phyloP scores from a whole-genome alignment of 306 rosid genomes.

The Myrica gale region DNA sequence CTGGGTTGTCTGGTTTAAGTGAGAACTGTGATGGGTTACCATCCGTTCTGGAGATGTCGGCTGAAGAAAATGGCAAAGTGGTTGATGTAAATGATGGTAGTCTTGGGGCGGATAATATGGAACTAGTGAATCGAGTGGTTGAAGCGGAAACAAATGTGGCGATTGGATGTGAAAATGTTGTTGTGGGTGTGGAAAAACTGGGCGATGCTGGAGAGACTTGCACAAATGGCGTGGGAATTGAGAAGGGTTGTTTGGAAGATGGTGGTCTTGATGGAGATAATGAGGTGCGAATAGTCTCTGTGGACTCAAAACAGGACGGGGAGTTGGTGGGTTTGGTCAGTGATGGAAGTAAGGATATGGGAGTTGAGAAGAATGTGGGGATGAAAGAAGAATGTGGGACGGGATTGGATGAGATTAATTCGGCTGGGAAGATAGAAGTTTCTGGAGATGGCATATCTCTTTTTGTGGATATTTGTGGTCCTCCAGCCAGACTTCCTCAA shows the following conservation, averaged over 20 bases:
- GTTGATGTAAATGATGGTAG: slow-evolving; percentile 17
- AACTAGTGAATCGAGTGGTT: slow-evolving; percentile 8
- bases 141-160: slow-evolving; percentile 6
- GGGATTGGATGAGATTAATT: slow-evolving; percentile 18
- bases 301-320: slow-evolving; percentile 8
- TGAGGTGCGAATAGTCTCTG: slow-evolving; percentile 7
- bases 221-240: slow-evolving; percentile 16
- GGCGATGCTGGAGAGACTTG: not conserved
- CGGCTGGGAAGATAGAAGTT: slow-evolving; percentile 29
- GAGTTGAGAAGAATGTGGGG: slow-evolving; percentile 14
- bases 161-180: slow-evolving; percentile 11
- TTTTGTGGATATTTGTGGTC: slow-evolving; percentile 38
- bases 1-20: slow-evolving; percentile 31
- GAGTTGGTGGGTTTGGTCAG: slow-evolving; percentile 5
- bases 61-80: slow-evolving; percentile 18
- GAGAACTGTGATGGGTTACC: slow-evolving; percentile 22
- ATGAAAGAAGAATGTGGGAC: slow-evolving; percentile 12
- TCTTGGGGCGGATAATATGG: slow-evolving; percentile 24
- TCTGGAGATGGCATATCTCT: slow-evolving; percentile 38
- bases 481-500: slow-evolving; percentile 14
- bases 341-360: slow-evolving; percentile 14
- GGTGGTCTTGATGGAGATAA: slow-evolving; percentile 21
- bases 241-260: slow-evolving; percentile 11
- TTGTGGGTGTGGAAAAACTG: not conserved
- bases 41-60: slow-evolving; percentile 16